phyloP scores from a whole-genome alignment of 2,329 filamentous ascomycete genomes.

The Aspergillus quadricinctus region DNA sequence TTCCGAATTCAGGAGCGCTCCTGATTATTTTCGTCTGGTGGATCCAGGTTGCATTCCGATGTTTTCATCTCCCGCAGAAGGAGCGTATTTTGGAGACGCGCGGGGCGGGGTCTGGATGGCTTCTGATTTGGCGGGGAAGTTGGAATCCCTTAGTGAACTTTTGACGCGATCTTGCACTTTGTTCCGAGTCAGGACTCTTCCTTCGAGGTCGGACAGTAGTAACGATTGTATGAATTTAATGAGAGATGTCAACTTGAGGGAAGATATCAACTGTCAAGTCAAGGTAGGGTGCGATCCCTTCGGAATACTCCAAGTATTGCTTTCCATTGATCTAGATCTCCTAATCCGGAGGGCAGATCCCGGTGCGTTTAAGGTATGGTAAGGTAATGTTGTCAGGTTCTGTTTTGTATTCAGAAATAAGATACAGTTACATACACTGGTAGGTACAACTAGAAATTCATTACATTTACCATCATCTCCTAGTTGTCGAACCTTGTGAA shows the following conservation, averaged over 20 bases:
- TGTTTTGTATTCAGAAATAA: neutral
- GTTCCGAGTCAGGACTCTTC: neutral
- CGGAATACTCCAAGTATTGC: neutral
- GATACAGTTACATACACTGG: neutral
- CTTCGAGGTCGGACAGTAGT: too few species aligned
- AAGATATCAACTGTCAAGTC: neutral
- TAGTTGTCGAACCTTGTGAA: too few species aligned
- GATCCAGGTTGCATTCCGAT: constrained; percentile 3
- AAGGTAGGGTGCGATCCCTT: neutral
- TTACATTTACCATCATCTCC: neutral
- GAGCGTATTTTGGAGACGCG: neutral
- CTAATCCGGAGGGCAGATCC: neutral
- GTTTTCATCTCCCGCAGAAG: neutral
- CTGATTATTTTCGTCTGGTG: constrained; percentile 13
- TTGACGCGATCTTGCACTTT: neutral
- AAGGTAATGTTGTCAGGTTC: neutral
- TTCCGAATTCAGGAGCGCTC: constrained; percentile 2
- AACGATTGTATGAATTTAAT: neutral
- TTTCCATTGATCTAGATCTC: neutral
- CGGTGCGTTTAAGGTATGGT: neutral
- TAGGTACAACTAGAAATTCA: neutral
- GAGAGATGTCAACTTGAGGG: neutral
- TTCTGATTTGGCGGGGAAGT: neutral
- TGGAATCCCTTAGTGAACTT: neutral
- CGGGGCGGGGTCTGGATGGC: neutral